These are phyloP conservation scores for Melampsora larici-populina DNA, from an alignment of 1,284 basidiomycete species.

Conservation along the genomic window DNA sequence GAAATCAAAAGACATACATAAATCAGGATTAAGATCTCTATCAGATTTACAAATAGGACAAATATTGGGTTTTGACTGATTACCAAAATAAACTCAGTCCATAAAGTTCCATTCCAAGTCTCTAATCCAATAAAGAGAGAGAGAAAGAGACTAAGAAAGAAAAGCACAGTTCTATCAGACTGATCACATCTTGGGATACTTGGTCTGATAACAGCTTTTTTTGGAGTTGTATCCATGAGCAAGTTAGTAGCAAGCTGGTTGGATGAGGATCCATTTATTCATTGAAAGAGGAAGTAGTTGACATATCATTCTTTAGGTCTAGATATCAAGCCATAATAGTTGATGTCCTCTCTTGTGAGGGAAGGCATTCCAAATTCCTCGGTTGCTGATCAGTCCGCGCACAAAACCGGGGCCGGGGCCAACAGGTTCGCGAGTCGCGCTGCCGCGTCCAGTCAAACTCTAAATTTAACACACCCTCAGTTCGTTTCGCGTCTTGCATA, in stretches of 20 bases:
- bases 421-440: no score
- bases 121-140: no score
- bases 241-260: conserved; percentile 7
- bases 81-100: not conserved
- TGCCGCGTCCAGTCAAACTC: no score
- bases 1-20: conserved; percentile 91
- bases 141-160: conserved; percentile 23
- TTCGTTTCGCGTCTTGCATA: no score
- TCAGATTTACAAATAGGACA: conserved; percentile 98
- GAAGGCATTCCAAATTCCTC: no score
- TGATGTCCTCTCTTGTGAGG: no score
- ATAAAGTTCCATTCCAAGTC: not conserved
- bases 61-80: conserved; percentile 84
- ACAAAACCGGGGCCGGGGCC: no score
- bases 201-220: conserved; percentile 22
- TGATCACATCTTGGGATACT: conserved; percentile 25
- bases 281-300: no score
- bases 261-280: not conserved
- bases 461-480: no score
- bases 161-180: conserved; percentile 20
- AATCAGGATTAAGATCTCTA: conserved; percentile 87
- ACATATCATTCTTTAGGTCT: no score
- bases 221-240: not conserved
- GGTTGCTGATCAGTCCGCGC: no score
- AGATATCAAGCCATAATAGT: no score